A percentile compares a stretch with the other conserved stretches of the same genome.
Conservation (phyloP, 2,329 filamentous ascomycete species). For the Claviceps monticola region DNA sequence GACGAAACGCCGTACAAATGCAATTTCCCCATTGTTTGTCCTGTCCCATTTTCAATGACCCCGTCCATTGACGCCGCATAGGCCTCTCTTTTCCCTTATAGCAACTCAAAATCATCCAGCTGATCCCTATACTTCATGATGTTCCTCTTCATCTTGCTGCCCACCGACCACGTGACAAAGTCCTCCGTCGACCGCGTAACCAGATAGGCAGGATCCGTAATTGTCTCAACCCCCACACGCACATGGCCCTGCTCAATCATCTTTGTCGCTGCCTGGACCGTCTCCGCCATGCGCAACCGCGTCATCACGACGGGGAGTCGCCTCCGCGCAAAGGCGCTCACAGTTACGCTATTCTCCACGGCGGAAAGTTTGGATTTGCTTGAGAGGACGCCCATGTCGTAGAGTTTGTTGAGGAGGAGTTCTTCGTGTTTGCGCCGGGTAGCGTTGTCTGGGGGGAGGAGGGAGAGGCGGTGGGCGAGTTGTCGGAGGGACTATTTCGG, state of each 20-base stretch:
- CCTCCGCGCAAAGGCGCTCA: conserved; percentile 74
- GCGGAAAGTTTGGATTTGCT: conserved; percentile 64
- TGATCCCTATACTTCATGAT: conserved; percentile 92
- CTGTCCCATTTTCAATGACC: neutral
- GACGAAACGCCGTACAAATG: neutral
- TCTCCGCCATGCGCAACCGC: conserved; percentile 80
- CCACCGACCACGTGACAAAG: conserved; percentile 91
- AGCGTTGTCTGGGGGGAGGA: conserved; percentile 66
- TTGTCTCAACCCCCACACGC: conserved; percentile 74
- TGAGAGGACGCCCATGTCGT: conserved; percentile 78
- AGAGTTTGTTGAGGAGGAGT: conserved; percentile 78
- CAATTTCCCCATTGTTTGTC: neutral
- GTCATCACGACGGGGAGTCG: conserved; percentile 86
- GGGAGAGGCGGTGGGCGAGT: conserved; percentile 74
- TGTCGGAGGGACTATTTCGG: conserved; percentile 60
- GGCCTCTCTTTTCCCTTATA: conserved; percentile 29
- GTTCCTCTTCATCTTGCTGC: conserved; percentile 92
- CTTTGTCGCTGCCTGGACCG: conserved; percentile 67
- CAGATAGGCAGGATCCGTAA: conserved; percentile 80
- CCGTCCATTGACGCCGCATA: neutral
- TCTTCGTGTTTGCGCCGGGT: conserved; percentile 74
- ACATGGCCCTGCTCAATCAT: conserved; percentile 94
- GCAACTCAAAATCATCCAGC: conserved; percentile 86
- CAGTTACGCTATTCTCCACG: conserved; percentile 79
- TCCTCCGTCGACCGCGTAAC: conserved; percentile 87